Evolutionary conservation across 202 grass and related monocot species (phyloP).

Genomic region (Cymbopogon flexuosus): DNA sequence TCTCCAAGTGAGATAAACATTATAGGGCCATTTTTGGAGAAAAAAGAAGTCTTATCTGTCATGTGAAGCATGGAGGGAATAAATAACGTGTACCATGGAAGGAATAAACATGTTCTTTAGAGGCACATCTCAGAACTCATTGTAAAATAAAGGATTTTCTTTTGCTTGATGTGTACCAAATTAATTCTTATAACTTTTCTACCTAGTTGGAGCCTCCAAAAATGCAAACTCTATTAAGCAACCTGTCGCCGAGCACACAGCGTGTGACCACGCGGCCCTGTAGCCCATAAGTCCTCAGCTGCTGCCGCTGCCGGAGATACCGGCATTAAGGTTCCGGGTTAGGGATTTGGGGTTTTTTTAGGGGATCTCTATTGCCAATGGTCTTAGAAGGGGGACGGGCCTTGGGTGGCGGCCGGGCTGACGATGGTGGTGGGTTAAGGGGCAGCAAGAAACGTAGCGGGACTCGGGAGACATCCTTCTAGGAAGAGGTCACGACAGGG

Average conservation of each 20-base stretch:
- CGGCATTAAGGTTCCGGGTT: too few relatives aligned
- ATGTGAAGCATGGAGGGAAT: neutral
- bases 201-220: neutral
- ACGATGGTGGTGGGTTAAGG: too few relatives aligned
- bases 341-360: too few relatives aligned
- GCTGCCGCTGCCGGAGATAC: neutral
- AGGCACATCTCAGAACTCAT: neutral
- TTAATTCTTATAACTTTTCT: neutral
- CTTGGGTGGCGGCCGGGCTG: too few relatives aligned
- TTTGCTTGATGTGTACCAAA: neutral
- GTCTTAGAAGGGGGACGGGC: too few relatives aligned
- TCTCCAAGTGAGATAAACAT: neutral
- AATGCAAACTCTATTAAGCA: neutral
- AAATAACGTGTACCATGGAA: neutral
- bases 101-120: neutral
- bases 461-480: too few relatives aligned
- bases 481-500: too few relatives aligned
- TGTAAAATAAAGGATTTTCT: neutral
- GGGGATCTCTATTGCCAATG: too few relatives aligned
- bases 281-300: neutral
- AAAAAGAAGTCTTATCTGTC: neutral
- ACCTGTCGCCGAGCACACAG: neutral
- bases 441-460: too few relatives aligned
- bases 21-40: neutral
- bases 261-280: neutral